Evolutionary conservation across 495 filamentous ascomycete genomes (phyloP).

Genomic region (Ramalina peruviana): DNA sequence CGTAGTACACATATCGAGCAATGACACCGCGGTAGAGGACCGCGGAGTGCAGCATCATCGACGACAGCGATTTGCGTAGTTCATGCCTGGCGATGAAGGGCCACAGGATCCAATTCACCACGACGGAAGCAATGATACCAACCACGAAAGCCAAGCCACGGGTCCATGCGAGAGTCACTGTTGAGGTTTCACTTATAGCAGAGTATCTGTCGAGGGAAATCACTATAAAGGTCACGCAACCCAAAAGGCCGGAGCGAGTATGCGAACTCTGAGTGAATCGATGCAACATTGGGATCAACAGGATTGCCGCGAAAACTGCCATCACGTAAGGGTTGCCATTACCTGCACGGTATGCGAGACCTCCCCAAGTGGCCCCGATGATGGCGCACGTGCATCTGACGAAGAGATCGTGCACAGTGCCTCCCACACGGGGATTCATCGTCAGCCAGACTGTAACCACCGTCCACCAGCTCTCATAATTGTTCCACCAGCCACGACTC

Average conservation of each 20-base stretch:
- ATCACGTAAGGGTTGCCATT: constrained; percentile 39
- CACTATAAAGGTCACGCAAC: constrained; percentile 43
- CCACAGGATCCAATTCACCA: constrained; percentile 46
- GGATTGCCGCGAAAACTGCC: constrained; percentile 39
- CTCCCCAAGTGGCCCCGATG: constrained; percentile 40
- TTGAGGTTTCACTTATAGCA: constrained; percentile 18
- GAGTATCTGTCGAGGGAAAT: constrained; percentile 34
- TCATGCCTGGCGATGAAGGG: constrained; percentile 46
- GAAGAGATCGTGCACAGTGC: constrained; percentile 40
- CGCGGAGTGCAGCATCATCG: constrained; percentile 40
- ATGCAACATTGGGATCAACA: constrained; percentile 44
- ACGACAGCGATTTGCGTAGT: constrained; percentile 37
- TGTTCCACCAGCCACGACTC: constrained; percentile 36
- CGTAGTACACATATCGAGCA: constrained; percentile 45
- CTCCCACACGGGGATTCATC: constrained; percentile 44
- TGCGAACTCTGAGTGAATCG: constrained; percentile 41
- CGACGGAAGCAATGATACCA: constrained; percentile 35
- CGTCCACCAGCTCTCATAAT: constrained; percentile 40
- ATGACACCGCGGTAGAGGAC: constrained; percentile 41
- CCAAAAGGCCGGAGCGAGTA: constrained; percentile 37
- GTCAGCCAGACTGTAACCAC: constrained; percentile 45
- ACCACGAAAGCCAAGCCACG: constrained; percentile 34
- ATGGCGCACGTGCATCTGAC: constrained; percentile 30
- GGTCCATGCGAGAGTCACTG: constrained; percentile 29
- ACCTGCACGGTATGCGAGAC: constrained; percentile 33